These are phyloP conservation scores for Boletus reticuloceps DNA, from an alignment of 768 basidiomycete genomes.

Conservation along the genomic window DNA sequence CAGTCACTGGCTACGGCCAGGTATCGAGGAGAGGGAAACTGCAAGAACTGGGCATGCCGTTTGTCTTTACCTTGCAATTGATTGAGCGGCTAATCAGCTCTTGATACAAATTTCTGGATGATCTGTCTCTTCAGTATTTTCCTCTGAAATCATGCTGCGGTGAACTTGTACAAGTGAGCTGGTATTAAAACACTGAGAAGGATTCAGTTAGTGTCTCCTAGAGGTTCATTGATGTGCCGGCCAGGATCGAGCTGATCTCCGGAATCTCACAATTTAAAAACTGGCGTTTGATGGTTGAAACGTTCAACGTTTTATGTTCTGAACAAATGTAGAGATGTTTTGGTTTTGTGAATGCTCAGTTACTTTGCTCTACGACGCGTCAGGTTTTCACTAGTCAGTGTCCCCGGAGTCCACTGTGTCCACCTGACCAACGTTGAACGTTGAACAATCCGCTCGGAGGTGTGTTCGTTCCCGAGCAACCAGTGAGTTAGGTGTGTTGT, in stretches of 20 bases:
- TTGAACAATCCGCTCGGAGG: no score
- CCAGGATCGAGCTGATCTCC: constrained; percentile 4
- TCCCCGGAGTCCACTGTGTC: background rate
- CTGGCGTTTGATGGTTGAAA: no score
- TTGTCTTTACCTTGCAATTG: constrained; percentile 41
- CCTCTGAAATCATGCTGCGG: background rate
- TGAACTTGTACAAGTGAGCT: background rate
- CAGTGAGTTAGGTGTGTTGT: constrained; percentile 17
- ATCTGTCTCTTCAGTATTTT: background rate
- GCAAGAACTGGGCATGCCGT: constrained; percentile 73
- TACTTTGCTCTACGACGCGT: background rate
- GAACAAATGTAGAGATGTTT: background rate
- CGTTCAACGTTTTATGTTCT: no score
- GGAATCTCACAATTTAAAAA: background rate
- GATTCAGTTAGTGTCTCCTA: background rate
- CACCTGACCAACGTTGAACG: background rate
- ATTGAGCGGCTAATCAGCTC: constrained; percentile 70
- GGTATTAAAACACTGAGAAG: background rate
- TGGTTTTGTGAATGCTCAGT: background rate
- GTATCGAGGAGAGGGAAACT: constrained; percentile 48
- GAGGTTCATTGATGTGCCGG: background rate
- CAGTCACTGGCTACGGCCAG: constrained; percentile 14
- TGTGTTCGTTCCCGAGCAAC: constrained; percentile 9
- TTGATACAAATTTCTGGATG: constrained; percentile 39
- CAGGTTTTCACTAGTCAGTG: background rate